Base-by-base conservation (phyloP, 495 filamentous ascomycete species). In the Penicillium malachiteum region DNA sequence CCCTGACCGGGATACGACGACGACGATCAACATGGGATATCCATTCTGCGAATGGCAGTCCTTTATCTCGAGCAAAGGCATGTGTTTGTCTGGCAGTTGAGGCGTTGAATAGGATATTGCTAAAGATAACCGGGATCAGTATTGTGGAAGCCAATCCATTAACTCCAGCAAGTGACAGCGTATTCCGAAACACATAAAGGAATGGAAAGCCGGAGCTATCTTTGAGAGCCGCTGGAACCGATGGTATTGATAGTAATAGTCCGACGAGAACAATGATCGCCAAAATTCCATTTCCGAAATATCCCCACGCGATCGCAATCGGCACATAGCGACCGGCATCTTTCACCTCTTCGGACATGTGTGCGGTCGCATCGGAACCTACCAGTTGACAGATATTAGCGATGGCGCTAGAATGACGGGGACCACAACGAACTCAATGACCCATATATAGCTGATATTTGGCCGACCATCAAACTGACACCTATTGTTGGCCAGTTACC, bases 1-100 rank as follows among this genome's bases (percentile, higher is more conserved):
- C 72, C 54, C 79, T 79, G 26, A 76, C 63, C 3, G 78, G 81
- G 21, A 86, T 74, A 44, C 73, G 69, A 62, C 65, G 64, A 1
- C 58, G 30, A 5, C 62, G 57, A 48, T 78, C 75, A 5, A 76
- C 51, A 8, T 66, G 43, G 11, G 69, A 68, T 34, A 56, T 71
- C 66, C 63, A 47, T 51, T 64, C 1, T 0, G 71, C 52, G 41
- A 67, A 73, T 21, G 66, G 62, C 7, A 76, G 66, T 3, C 75
- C 75, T 42, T 71, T 67, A 33, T 78, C 75, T 5, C 75, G 65
- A 6, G 75, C 74, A 59, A 78, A 78, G 3, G 75, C 68, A 39
- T 63, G 74, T 1, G 72, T 59, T 44, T 77, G 57, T 8, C 75
- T 57, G 13, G 71, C 71, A 0, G 70, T 69, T 6, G 71, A 67